phyloP scores from a whole-genome alignment of 2,329 filamentous ascomycete species.

The Phialophora expanda region DNA sequence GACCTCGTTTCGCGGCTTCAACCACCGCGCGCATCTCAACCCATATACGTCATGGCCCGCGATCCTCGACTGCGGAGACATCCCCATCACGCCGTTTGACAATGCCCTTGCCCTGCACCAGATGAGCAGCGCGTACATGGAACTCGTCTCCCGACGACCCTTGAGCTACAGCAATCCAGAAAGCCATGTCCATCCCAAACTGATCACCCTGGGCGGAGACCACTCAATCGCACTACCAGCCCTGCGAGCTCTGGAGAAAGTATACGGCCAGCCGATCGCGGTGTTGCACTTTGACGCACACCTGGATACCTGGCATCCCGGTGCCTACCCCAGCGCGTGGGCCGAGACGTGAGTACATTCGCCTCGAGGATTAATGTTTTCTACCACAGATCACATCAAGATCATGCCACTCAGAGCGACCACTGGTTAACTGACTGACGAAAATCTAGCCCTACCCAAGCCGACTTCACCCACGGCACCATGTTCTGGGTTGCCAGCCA shows the following conservation, averaged over 20 bases:
- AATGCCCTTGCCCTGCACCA: slow-evolving; percentile 80
- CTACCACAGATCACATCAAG: too few species aligned
- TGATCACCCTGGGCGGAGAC: slow-evolving; percentile 75
- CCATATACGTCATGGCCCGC: slow-evolving; percentile 79
- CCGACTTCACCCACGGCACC: slow-evolving; percentile 82
- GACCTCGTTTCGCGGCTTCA: slow-evolving; percentile 79
- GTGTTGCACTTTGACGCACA: slow-evolving; percentile 80
- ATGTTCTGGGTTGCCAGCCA: slow-evolving; percentile 90
- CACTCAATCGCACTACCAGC: slow-evolving; percentile 74
- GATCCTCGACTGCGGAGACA: slow-evolving; percentile 88
- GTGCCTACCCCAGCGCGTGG: slow-evolving; percentile 78
- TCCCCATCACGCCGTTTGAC: slow-evolving; percentile 84
- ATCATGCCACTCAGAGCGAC: too few species aligned
- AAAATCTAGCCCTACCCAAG: slow-evolving; percentile 57
- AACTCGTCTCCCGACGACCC: slow-evolving; percentile 62
- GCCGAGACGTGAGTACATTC: slow-evolving; percentile 37
- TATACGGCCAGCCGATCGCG: slow-evolving; percentile 67
- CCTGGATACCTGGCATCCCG: slow-evolving; percentile 84
- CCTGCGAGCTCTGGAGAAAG: slow-evolving; percentile 67
- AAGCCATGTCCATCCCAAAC: slow-evolving; percentile 50
- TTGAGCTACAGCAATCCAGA: slow-evolving; percentile 44
- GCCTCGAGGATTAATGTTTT: too few species aligned
- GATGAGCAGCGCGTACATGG: slow-evolving; percentile 79
- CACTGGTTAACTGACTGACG: not conserved
- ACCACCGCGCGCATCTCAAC: slow-evolving; percentile 80